These are phyloP conservation scores for Alternaria alternata DNA, from an alignment of 2,329 filamentous ascomycete genomes.

Conservation along the genomic window DNA sequence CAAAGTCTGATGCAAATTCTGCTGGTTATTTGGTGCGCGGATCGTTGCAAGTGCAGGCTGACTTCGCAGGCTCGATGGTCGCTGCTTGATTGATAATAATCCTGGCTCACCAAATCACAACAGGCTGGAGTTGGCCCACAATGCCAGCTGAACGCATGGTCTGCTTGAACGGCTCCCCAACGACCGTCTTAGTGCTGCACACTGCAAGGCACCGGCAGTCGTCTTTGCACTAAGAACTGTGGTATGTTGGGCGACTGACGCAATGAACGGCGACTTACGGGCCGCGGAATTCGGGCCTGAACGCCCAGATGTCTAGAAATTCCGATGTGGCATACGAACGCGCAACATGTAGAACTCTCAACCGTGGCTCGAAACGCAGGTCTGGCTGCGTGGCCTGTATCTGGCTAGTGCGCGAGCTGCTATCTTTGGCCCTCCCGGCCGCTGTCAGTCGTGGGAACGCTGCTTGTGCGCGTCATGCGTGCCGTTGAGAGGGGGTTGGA, in stretches of 20 bases:
- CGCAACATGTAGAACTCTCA: not conserved
- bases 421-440: not conserved
- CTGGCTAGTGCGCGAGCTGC: not conserved
- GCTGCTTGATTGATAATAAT: too few relatives aligned
- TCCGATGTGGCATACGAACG: not conserved
- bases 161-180: too few relatives aligned
- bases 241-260: too few relatives aligned
- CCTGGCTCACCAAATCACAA: too few relatives aligned
- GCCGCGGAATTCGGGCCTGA: not conserved
- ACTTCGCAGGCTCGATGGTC: too few relatives aligned
- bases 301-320: not conserved
- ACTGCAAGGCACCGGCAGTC: too few relatives aligned
- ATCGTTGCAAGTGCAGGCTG: not conserved
- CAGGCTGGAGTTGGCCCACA: too few relatives aligned
- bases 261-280: not conserved
- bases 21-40: not conserved
- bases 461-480: not conserved
- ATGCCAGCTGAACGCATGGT: too few relatives aligned
- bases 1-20: constrained; percentile 7
- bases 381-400: not conserved
- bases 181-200: too few relatives aligned
- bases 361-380: not conserved
- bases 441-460: not conserved
- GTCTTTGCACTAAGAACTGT: too few relatives aligned
- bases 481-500: not conserved